phyloP scores from a whole-genome alignment of 1,139 yeast species.

The Kluyveromyces marxianus region DNA sequence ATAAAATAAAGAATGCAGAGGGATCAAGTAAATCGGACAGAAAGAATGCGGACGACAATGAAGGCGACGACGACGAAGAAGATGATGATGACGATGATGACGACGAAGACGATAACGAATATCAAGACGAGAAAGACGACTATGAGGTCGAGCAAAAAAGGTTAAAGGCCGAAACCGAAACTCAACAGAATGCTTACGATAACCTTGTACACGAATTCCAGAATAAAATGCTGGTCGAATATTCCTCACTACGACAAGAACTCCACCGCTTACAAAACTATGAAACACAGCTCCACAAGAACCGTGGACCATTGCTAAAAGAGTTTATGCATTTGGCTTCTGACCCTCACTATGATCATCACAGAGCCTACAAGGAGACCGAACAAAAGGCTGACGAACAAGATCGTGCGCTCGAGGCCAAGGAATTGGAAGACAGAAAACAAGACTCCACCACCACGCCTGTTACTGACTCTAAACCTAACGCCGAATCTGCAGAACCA shows the following conservation, averaged over 20 bases:
- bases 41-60: conserved; percentile 15
- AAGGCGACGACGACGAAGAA: conserved; percentile 22
- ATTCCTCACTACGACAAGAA: conserved; percentile 19
- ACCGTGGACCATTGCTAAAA: conserved; percentile 18
- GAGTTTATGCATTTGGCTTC: conserved; percentile 19
- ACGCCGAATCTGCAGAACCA: background rate
- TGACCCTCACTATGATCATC: conserved; percentile 25
- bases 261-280: conserved; percentile 19
- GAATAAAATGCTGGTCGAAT: conserved; percentile 16
- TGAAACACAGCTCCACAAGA: conserved; percentile 13
- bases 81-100: conserved; percentile 26
- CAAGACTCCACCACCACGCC: too few relatives aligned
- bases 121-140: conserved; percentile 11
- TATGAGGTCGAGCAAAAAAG: conserved; percentile 22
- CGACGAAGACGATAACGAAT: conserved; percentile 13
- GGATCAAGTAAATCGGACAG: conserved; percentile 22
- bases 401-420: conserved; percentile 15
- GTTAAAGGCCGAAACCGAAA: conserved; percentile 19
- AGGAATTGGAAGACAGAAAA: background rate
- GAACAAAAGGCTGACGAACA: conserved; percentile 19
- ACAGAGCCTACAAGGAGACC: conserved; percentile 18
- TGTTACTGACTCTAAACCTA: background rate
- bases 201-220: conserved; percentile 17
- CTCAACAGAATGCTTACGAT: conserved; percentile 22
- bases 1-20: conserved; percentile 28